Evolutionary conservation across 2,329 filamentous ascomycete genomes (phyloP).

Genomic region (Fusarium paranaense): DNA sequence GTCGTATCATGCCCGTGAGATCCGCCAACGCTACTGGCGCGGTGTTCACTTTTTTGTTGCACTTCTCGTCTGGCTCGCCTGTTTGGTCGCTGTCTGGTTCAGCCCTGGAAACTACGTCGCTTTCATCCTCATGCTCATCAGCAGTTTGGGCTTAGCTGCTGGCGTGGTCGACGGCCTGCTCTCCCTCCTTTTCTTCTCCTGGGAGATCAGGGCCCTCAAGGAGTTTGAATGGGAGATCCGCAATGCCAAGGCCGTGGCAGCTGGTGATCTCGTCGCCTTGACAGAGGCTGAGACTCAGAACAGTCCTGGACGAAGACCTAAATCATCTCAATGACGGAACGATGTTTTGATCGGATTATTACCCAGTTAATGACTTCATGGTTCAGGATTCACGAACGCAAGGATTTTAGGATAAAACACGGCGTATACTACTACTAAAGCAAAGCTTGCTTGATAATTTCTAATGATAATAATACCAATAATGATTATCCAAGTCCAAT

Average conservation of each 20-base stretch:
- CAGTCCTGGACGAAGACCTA: slow-evolving; percentile 21
- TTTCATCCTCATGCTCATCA: slow-evolving; percentile 83
- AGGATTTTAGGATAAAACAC: slow-evolving; percentile 30
- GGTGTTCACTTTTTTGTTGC: slow-evolving; percentile 79
- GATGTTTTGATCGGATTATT: slow-evolving; percentile 5
- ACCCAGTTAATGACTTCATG: slow-evolving; percentile 30
- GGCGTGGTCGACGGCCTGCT: slow-evolving; percentile 89
- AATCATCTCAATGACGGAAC: slow-evolving; percentile 33
- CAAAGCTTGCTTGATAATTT: slow-evolving; percentile 41
- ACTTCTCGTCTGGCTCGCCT: slow-evolving; percentile 75
- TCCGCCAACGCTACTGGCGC: slow-evolving; percentile 77
- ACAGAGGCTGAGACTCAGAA: slow-evolving; percentile 28
- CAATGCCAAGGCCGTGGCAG: slow-evolving; percentile 68
- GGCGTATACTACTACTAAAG: slow-evolving; percentile 23
- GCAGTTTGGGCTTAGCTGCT: slow-evolving; percentile 79
- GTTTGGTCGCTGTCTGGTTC: slow-evolving; percentile 89
- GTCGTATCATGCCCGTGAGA: slow-evolving; percentile 77
- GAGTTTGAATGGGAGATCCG: slow-evolving; percentile 96
- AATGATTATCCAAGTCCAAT: slow-evolving; percentile 8
- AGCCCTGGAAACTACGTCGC: slow-evolving; percentile 79
- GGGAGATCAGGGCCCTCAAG: slow-evolving; percentile 82
- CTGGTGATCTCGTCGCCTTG: slow-evolving; percentile 43
- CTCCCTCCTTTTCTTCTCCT: slow-evolving; percentile 85
- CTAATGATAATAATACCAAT: slow-evolving; percentile 40
- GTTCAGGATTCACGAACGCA: slow-evolving; percentile 35